phyloP scores from a whole-genome alignment of 257 asterid genomes.

The Solanum stenotomum region DNA sequence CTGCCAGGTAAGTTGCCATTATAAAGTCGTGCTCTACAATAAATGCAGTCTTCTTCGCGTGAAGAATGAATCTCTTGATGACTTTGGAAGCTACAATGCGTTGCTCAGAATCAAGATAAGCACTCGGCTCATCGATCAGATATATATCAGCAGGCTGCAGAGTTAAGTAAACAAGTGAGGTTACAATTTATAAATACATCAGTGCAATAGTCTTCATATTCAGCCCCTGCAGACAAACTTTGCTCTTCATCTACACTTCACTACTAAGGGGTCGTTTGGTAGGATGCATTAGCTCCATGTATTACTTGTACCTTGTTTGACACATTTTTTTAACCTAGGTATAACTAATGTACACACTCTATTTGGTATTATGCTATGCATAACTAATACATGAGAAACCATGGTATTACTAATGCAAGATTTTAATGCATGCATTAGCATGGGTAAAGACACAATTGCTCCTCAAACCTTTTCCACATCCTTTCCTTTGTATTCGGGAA shows the following conservation, averaged over 20 bases:
- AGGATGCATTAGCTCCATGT: neutral
- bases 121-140: conserved; percentile 94
- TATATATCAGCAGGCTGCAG: conserved; percentile 98
- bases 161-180: conserved; percentile 8
- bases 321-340: neutral
- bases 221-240: neutral
- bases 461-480: neutral
- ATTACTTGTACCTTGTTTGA: neutral
- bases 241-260: neutral
- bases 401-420: neutral
- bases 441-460: neutral
- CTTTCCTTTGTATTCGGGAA: neutral
- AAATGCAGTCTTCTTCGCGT: conserved; percentile 92
- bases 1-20: conserved; percentile 99
- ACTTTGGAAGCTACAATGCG: conserved; percentile 98
- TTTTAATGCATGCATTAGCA: neutral
- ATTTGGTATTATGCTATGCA: neutral
- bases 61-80: conserved; percentile 93
- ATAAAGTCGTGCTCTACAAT: conserved; percentile 96
- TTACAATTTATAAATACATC: neutral
- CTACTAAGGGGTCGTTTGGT: neutral
- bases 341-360: neutral
- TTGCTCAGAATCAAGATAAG: conserved; percentile 98
- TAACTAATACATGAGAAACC: neutral
- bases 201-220: neutral